Percentiles rank a stretch among this genome's conserved stretches.
Evolutionary conservation across 1,284 basidiomycete species (phyloP).

Genomic region (Moniliophthora roreri): DNA sequence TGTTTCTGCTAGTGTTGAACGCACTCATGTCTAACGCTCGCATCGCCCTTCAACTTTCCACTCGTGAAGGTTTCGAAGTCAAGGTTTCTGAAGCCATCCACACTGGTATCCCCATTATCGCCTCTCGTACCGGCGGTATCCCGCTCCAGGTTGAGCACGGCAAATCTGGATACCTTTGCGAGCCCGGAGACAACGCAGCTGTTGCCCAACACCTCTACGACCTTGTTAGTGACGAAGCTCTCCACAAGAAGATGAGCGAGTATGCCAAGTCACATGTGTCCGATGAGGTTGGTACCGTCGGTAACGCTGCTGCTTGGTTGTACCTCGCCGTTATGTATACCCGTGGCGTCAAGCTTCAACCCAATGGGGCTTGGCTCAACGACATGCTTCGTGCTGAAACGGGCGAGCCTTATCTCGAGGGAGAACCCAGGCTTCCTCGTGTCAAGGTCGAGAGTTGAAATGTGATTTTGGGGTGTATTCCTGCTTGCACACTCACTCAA

Average conservation of each 20-base stretch:
- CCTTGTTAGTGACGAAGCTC: conserved; percentile 68
- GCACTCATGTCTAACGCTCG: conserved; percentile 75
- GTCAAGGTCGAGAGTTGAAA: conserved; percentile 13
- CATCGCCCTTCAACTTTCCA: conserved; percentile 76
- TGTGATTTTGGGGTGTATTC: too few relatives aligned
- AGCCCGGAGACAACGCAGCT: conserved; percentile 67
- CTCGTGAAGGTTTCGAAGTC: conserved; percentile 89
- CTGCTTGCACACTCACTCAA: too few relatives aligned
- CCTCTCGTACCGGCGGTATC: conserved; percentile 82
- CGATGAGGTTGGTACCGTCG: conserved; percentile 79
- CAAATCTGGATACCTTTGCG: conserved; percentile 80
- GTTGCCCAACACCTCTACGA: conserved; percentile 76
- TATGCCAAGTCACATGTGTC: conserved; percentile 75
- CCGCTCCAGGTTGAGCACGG: conserved; percentile 84
- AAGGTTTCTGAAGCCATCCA: conserved; percentile 90
- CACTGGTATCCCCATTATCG: conserved; percentile 80
- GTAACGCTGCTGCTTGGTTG: conserved; percentile 78
- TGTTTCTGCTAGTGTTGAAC: conserved; percentile 58
- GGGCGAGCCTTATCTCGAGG: conserved; percentile 59
- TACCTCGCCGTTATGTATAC: conserved; percentile 79
- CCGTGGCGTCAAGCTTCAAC: conserved; percentile 71
- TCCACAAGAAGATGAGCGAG: conserved; percentile 63
- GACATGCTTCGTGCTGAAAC: conserved; percentile 74
- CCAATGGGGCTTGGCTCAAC: conserved; percentile 79
- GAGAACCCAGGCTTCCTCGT: conserved; percentile 70